These are phyloP conservation scores for Gentiana straminea DNA, from an alignment of 257 asterid genomes.

Conservation along the genomic window DNA sequence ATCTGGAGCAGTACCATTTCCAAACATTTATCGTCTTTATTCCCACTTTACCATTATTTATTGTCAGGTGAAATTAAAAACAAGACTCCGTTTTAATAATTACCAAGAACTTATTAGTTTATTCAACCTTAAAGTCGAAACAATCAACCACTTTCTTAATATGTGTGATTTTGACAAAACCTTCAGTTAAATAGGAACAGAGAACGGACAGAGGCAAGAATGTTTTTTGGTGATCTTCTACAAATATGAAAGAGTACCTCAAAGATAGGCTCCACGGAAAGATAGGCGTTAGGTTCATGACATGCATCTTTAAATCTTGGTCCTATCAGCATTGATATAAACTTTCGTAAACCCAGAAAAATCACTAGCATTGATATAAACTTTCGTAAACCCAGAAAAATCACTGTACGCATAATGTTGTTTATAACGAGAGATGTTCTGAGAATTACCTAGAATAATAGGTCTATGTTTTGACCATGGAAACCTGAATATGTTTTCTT, in stretches of 20 bases:
- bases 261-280: slow-evolving; percentile 76
- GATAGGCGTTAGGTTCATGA: slow-evolving; percentile 82
- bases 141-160: too few relatives aligned
- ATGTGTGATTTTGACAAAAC: too few relatives aligned
- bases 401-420: neutral
- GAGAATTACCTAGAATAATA: slow-evolving; percentile 71
- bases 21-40: too few relatives aligned
- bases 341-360: slow-evolving; percentile 7
- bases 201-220: too few relatives aligned
- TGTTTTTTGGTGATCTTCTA: slow-evolving; percentile 3
- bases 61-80: too few relatives aligned
- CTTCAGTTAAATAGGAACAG: too few relatives aligned
- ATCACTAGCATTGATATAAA: slow-evolving; percentile 1
- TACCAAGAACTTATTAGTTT: too few relatives aligned
- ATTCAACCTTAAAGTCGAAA: too few relatives aligned
- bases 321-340: slow-evolving; percentile 38
- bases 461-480: slow-evolving; percentile 88
- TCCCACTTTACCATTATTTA: too few relatives aligned
- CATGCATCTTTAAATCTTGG: slow-evolving; percentile 94
- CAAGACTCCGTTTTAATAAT: too few relatives aligned
- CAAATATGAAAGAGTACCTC: slow-evolving; percentile 41
- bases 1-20: too few relatives aligned
- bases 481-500: slow-evolving; percentile 60
- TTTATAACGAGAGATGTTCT: too few relatives aligned
- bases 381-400: slow-evolving; percentile 1